Conservation (phyloP, 257 asterid species). For the Vinca minor region DNA sequence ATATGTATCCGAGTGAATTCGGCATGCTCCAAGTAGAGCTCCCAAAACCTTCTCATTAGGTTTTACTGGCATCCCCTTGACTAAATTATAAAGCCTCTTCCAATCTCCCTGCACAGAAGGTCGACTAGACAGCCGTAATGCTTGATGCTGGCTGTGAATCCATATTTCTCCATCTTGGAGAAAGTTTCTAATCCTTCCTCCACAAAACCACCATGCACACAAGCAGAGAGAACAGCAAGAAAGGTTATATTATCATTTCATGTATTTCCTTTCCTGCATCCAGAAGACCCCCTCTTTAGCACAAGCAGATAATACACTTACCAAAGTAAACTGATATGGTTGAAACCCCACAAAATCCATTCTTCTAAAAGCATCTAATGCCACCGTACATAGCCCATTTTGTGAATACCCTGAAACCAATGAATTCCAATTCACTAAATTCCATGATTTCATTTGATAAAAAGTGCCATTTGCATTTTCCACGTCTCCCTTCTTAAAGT, state of each 20-base stretch:
- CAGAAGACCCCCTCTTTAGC: conserved; percentile 60
- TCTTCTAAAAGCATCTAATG: conserved; percentile 38
- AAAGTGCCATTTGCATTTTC: conserved; percentile 36
- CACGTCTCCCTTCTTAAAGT: no score
- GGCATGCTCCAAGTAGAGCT: conserved; percentile 69
- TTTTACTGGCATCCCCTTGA: conserved; percentile 50
- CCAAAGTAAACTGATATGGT: conserved; percentile 66
- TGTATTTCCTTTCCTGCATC: conserved; percentile 56
- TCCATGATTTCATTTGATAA: conserved; percentile 46
- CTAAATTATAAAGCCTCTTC: conserved; percentile 47
- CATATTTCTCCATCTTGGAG: conserved; percentile 47
- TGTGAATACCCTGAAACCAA: conserved; percentile 74
- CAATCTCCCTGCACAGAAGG: conserved; percentile 57
- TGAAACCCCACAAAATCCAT: conserved; percentile 55
- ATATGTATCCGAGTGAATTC: conserved; percentile 36
- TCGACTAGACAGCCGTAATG: conserved; percentile 76
- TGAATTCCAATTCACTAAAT: conserved; percentile 74
- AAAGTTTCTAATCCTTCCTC: conserved; percentile 59
- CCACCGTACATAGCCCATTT: conserved; percentile 49
- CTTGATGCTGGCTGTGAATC: conserved; percentile 44
- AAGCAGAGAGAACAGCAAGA: conserved; percentile 62
- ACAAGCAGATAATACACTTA: conserved; percentile 64
- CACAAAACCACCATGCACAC: conserved; percentile 71
- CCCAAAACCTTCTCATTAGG: conserved; percentile 59
- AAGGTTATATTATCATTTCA: conserved; percentile 52